Conservation (phyloP, 768 basidiomycete species). For the Suillus alpinus region DNA sequence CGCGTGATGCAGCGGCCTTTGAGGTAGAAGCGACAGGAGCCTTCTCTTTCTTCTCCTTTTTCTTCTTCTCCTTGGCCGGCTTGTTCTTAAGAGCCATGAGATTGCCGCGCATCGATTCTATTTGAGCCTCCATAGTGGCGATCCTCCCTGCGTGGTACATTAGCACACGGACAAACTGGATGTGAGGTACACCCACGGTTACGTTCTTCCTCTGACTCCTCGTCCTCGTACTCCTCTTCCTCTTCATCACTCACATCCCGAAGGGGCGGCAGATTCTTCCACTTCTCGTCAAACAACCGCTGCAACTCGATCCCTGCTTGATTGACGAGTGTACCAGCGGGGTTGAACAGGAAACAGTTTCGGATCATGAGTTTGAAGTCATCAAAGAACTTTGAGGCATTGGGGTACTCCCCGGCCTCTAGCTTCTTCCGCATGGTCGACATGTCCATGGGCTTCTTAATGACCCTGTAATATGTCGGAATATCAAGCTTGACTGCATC, state of each 20-base stretch:
- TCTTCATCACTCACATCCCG: slow-evolving; percentile 56
- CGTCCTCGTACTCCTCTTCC: slow-evolving; percentile 60
- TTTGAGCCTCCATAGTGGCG: slow-evolving; percentile 75
- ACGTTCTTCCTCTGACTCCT: slow-evolving; percentile 66
- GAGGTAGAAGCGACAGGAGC: slow-evolving; percentile 60
- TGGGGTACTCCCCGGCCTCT: slow-evolving; percentile 70
- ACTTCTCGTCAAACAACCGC: slow-evolving; percentile 89
- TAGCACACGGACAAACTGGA: slow-evolving; percentile 11
- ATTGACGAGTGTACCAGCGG: slow-evolving; percentile 82
- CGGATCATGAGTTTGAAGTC: slow-evolving; percentile 95
- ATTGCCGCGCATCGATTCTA: slow-evolving; percentile 72
- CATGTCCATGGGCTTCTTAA: slow-evolving; percentile 96
- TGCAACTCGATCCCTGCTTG: slow-evolving; percentile 84
- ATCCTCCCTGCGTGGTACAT: slow-evolving; percentile 56
- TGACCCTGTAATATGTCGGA: slow-evolving; percentile 80
- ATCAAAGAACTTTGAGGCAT: slow-evolving; percentile 77
- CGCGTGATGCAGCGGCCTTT: slow-evolving; percentile 51
- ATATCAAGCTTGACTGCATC: slow-evolving; percentile 78
- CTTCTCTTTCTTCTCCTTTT: slow-evolving; percentile 65
- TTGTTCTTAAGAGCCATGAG: slow-evolving; percentile 59
- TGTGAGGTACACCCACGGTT: slow-evolving; percentile 40
- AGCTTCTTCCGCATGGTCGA: slow-evolving; percentile 86
- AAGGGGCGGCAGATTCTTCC: slow-evolving; percentile 71
- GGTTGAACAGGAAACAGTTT: slow-evolving; percentile 93
- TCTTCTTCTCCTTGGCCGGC: slow-evolving; percentile 64